Evolutionary conservation across 345 rosid genomes (phyloP), one percentile per base, ranked within the genome.

Genomic region (Jatropha curcas): DNA sequence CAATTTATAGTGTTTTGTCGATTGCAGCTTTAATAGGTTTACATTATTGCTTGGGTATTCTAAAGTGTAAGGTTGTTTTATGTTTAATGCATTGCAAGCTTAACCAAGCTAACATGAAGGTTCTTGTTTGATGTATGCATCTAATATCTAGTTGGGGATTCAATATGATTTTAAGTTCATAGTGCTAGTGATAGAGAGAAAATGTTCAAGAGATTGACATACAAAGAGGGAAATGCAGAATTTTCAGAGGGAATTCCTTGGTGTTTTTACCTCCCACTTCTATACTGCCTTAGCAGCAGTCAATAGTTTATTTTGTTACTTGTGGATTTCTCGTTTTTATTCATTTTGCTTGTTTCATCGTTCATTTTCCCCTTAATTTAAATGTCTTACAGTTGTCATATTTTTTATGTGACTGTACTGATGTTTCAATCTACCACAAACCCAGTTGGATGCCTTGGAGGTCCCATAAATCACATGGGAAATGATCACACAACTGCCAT

Each of bases 401-500:
- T 11, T 70, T 17, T 59, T 28, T 2, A 53, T 60, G 56, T 51
- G 8, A 31, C n/a, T 41, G 13, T 41, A 41, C 45, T 7, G 45
- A 41, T n/a, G 61, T 71, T 73, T 28, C 53, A 73, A 66, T 73
- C 68, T 75, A 60, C 68, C 57, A 19, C 67, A 84, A 87, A 82
- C 53, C 77, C 83, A 71, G 87, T 74, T 71, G 91, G 88, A 14
- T 76, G 85, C 67, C 70, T 60, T 56, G 71, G 81, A 51, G 83
- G 74, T 76, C 84, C 89, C 16, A 75, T 84, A 7, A 86, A 80
- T 77, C 81, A 82, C 52, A 60, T 77, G 27, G 85, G 86, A 61
- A 82, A 82, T 41, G 86, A 82, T 60, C 85, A 76, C 24, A 63
- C 65, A 4, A 63, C 71, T 64, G 73, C 75, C 12, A 35, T 83